Evolutionary conservation across 768 basidiomycete species (phyloP).

Genomic region (Suillus variegatus): DNA sequence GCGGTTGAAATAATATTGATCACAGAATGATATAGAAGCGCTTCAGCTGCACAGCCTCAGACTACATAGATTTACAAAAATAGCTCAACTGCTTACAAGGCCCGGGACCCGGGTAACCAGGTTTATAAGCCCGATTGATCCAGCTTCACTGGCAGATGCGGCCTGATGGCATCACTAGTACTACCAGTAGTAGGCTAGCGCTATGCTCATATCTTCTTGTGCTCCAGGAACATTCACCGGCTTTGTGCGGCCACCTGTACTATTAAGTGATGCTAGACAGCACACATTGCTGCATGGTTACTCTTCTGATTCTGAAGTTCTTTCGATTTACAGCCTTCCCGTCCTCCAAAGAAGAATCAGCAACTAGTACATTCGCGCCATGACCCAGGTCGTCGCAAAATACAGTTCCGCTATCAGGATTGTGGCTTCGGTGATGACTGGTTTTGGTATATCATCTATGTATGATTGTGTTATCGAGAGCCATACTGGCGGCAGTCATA

Average conservation of each 20-base stretch:
- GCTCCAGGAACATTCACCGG: not conserved
- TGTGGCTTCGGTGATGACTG: not conserved
- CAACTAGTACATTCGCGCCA: not conserved
- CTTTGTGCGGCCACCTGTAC: not conserved
- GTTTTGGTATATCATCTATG: slow-evolving; percentile 4
- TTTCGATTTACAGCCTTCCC: not conserved
- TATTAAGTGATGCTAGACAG: not conserved
- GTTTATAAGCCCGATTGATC: too few relatives aligned
- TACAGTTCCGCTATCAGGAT: not conserved
- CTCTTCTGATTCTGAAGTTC: not conserved
- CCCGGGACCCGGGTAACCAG: too few relatives aligned
- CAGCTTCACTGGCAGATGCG: too few relatives aligned
- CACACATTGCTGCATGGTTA: too few relatives aligned
- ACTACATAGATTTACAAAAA: too few relatives aligned
- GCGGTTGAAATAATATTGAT: too few relatives aligned
- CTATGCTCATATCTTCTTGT: not conserved
- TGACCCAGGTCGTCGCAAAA: not conserved
- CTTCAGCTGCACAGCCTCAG: too few relatives aligned
- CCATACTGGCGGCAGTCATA: not conserved
- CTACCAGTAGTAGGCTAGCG: not conserved
- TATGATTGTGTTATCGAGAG: not conserved
- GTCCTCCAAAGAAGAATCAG: not conserved
- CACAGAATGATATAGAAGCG: too few relatives aligned
- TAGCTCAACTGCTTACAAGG: too few relatives aligned
- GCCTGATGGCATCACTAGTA: too few relatives aligned